Conservation (phyloP, 75 land plant genomes). For the Larix kaempferi region DNA sequence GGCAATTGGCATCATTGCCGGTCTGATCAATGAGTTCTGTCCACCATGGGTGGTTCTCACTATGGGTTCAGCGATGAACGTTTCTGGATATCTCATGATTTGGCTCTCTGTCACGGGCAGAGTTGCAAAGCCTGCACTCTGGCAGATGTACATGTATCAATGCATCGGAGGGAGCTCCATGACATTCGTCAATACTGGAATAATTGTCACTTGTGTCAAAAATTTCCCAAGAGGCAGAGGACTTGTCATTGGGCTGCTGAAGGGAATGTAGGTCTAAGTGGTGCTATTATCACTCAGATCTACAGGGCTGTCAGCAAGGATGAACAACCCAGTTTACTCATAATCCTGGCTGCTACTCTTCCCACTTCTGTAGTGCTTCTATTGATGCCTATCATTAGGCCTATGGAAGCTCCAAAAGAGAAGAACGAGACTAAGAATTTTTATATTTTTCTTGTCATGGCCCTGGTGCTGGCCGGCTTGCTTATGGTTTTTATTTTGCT, state of each 20-base stretch:
- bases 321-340: conserved; percentile 6
- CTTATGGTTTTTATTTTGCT: conserved; percentile 30
- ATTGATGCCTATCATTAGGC: conserved; percentile 26
- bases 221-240: conserved; percentile 35
- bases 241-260: conserved; percentile 34
- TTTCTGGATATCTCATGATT: conserved; percentile 33
- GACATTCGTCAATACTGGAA: conserved; percentile 37
- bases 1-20: conserved; percentile 32
- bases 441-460: conserved; percentile 19
- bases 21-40: conserved; percentile 22
- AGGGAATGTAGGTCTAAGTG: conserved; percentile 44
- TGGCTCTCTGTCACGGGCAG: conserved; percentile 35
- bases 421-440: conserved; percentile 15
- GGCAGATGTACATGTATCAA: conserved; percentile 45
- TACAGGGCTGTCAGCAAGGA: conserved; percentile 18
- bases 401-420: not conserved
- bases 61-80: conserved; percentile 21
- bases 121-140: conserved; percentile 17
- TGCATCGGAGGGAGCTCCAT: conserved; percentile 28
- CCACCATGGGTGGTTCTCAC: conserved; percentile 33
- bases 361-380: conserved; percentile 17
- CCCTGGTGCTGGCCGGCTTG: conserved; percentile 23
- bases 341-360: conserved; percentile 24
- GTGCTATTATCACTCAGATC: conserved; percentile 34
- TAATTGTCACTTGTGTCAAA: conserved; percentile 32